These are phyloP conservation scores for Croton laevigatus DNA, from an alignment of 441 rosid genomes.

Conservation along the genomic window DNA sequence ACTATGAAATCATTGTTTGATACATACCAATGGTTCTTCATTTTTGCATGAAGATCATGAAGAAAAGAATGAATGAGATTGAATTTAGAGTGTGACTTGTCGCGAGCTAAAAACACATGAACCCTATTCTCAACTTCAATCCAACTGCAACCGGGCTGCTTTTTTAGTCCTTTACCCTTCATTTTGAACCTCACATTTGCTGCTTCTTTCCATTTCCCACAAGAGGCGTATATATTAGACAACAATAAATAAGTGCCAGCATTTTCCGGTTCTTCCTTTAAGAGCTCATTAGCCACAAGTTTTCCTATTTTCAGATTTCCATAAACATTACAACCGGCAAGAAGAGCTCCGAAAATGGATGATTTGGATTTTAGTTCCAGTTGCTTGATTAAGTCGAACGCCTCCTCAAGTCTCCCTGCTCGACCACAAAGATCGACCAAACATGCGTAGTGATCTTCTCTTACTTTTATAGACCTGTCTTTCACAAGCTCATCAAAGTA, in stretches of 20 bases:
- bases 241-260: slow-evolving; percentile 43
- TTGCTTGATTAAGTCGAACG: slow-evolving; percentile 35
- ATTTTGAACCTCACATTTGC: slow-evolving; percentile 42
- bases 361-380: slow-evolving; percentile 32
- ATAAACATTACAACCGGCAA: slow-evolving; percentile 55
- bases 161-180: slow-evolving; percentile 58
- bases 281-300: slow-evolving; percentile 43
- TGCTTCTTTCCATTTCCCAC: slow-evolving; percentile 45
- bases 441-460: slow-evolving; percentile 59
- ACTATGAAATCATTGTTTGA: slow-evolving; percentile 2
- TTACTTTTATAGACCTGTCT: slow-evolving; percentile 37
- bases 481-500: slow-evolving; percentile 44
- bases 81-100: slow-evolving; percentile 41
- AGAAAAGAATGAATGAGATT: slow-evolving; percentile 34
- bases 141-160: slow-evolving; percentile 69
- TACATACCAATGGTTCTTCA: slow-evolving; percentile 30
- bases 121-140: slow-evolving; percentile 35
- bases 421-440: slow-evolving; percentile 55
- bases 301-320: slow-evolving; percentile 41
- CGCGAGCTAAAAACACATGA: slow-evolving; percentile 50
- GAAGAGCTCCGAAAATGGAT: slow-evolving; percentile 52
- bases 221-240: slow-evolving; percentile 53
- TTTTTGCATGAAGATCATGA: slow-evolving; percentile 36
- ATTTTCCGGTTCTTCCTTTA: slow-evolving; percentile 48
- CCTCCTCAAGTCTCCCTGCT: slow-evolving; percentile 57